Evolutionary conservation across 257 asterid species (phyloP), one percentile per base, ranked within the genome.

Genomic region (Ocimum tenuiflorum): DNA sequence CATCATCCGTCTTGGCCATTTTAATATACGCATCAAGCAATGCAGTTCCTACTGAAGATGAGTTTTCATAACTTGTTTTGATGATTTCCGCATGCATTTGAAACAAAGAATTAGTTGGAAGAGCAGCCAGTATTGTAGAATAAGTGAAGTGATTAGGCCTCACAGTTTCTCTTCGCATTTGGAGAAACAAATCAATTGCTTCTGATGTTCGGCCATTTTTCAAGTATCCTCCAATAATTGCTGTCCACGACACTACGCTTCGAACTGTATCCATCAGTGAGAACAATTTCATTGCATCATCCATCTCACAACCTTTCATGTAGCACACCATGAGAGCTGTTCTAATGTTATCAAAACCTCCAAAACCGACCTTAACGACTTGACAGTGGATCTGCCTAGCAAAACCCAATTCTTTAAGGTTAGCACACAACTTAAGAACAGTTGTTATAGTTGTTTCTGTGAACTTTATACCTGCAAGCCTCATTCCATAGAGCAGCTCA

Each of bases 161-260:
- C 63, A 86, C 81, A 35, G 77, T 76, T 75, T 76, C 78, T 63
- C 82, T 80, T 64, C 83, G 82, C 99, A 92, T 92, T 67, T 76
- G 79, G 55, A 75, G 69, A 78, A 89, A 89, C 56, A 92, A 73
- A 69, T 78, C 67, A 9, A 73, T 77, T 18, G 96, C 95, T 76
- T 80, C 82, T 67, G 54, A 67, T 45, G 69, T 68, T 60, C 75
- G 69, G 39, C 80, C 84, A 64, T 84, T 87, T 80, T 86, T 85
- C 76, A 89, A 68, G 74, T 72, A 86, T 41, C 96, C 99, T 1
- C 95, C 82, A 24, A 92, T 89, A 56, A 89, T 67, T 27, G 95
- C 96, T 48, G 99, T 92, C 97, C 97, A 92, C 4, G 97, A 82
- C 35, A 92, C 91, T 70, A 92, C 99, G 45, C 78, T 87, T 57